Evolutionary conservation across 768 basidiomycete genomes (phyloP), one percentile per base, ranked within the genome.

Genomic region (Trametes villosa): DNA sequence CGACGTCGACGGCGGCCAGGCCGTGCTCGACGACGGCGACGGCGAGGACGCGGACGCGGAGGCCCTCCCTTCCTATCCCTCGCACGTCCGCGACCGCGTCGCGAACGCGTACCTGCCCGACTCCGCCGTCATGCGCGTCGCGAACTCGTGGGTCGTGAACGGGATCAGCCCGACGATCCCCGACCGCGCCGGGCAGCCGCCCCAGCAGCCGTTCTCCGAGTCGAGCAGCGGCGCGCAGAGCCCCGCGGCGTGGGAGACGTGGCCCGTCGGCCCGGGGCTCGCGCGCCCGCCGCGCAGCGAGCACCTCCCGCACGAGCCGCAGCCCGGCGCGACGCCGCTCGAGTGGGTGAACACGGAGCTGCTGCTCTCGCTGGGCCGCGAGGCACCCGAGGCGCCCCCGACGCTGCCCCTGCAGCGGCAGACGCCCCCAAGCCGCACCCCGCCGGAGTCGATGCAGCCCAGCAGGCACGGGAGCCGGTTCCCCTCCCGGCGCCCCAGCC

Each of bases 41-140:
- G 11, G 74, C 9, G 78, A 79, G 22, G 82, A 85, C 12, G 85
- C 83, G 31, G 89, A 88, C 40, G 84, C 84, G 38, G 72, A 84
- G 45, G 89, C 94, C 67, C 83, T 98, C 13, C 96, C 96, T 0
- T 92, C 90, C 62, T 98, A 98, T 74, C 82, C 80, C 20, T 86
- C 92, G 52, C 96, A 98, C 72, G 85, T 98, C 26, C 85, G 91
- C 41, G 96, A 98, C 71, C 84, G 96, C 36, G 87, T 98, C 42
- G 88, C 90, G 41, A 88, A 88, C 65, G 86, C 89, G 83, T 89
- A 79, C 63, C 72, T 91, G 4, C 82, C 87, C 0, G 88, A 88
- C 46, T 75, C 82, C 18, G 81, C 81, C n/a, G 83, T 83, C 1
- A 75, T 86, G 72, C 85, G 87, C 17, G 81, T 88, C 33, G 76